Evolutionary conservation across 331 rosid genomes (phyloP), one percentile per base, ranked within the genome.

Genomic region (Acacia concinna): DNA sequence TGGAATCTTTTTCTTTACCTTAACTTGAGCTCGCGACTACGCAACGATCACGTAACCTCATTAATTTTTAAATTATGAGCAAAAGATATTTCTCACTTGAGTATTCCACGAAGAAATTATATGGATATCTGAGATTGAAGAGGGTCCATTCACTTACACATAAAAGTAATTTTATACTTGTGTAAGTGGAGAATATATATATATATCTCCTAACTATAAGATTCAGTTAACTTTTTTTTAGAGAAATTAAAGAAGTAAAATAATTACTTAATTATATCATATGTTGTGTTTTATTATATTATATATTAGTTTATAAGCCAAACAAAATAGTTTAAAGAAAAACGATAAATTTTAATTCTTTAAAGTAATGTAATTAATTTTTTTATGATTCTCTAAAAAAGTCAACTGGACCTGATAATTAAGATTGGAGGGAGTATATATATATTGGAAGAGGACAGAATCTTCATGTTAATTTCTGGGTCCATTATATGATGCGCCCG

Each of bases 41-140:
- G 60, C 68, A 65, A 65, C 10, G 70, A 81, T 63, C 76, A 81
- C 41, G 56, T 70, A 73, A 20, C 79, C 81, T 77, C 67, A 15
- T 84, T 44, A 54, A 65, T 67, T 20, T 47, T 18, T 49, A 32
- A 40, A 1, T 34, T 9, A 34, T 20, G 8, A 65, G 12, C 14
- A 64, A 20, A 65, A 34, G 44, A 35, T 65, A 65, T 32, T 34
- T 8, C 52, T 46, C 20, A 15, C 56, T 54, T 54, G 30, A 54
- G 15, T 52, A 1, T 20, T n/a, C 60, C 27, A 7, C 60, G 67
- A 60, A 10, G 37, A 60, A 8, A 65, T 65, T 34, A 8, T 34
- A 21, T 21, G 21, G 66, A 49, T 32, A 23, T 47, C 30, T 54
- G 25, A 82, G 83, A 69, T 74, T 70, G 68, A 78, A 81, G 72